A percentile compares a stretch with the other conserved stretches of the same genome.
Evolutionary conservation across 441 rosid species (phyloP).

Genomic region (Brassica hybrid): DNA sequence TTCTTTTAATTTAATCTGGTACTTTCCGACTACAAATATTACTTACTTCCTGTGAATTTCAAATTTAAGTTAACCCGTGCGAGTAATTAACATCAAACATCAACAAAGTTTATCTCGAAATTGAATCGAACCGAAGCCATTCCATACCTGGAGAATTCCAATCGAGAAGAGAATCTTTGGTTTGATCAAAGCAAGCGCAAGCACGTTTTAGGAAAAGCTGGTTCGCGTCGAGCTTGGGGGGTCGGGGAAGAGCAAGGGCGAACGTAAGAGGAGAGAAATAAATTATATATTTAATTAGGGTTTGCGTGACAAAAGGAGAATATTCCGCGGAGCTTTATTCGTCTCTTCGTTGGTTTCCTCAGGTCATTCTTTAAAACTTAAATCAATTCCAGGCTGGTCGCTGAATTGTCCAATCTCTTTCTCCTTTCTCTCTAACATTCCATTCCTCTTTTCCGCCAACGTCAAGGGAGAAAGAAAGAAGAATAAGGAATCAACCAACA

Average conservation of each 20-base stretch:
- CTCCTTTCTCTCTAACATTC: neutral
- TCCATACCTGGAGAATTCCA: slow-evolving; percentile 17
- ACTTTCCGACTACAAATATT: neutral
- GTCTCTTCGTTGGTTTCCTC: slow-evolving; percentile 10
- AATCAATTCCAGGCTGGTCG: slow-evolving; percentile 32
- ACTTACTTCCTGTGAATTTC: too few species aligned
- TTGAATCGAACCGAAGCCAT: neutral
- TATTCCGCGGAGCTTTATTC: slow-evolving; percentile 5
- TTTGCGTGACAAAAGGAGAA: slow-evolving; percentile 31
- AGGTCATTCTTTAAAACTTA: slow-evolving; percentile 18
- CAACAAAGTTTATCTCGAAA: neutral
- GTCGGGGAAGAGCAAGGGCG: neutral
- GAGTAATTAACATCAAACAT: neutral
- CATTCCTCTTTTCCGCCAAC: slow-evolving; percentile 17
- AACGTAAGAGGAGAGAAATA: too few species aligned
- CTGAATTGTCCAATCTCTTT: neutral
- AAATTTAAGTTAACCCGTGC: neutral
- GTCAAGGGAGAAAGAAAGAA: neutral
- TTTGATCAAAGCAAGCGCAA: neutral
- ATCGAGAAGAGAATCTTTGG: neutral
- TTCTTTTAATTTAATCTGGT: neutral
- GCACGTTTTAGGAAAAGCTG: neutral
- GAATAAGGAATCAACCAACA: neutral
- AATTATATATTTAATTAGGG: neutral
- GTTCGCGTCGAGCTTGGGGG: slow-evolving; percentile 2